These are phyloP conservation scores for Populus ilicifolia DNA, from an alignment of 345 rosid genomes.

Conservation along the genomic window DNA sequence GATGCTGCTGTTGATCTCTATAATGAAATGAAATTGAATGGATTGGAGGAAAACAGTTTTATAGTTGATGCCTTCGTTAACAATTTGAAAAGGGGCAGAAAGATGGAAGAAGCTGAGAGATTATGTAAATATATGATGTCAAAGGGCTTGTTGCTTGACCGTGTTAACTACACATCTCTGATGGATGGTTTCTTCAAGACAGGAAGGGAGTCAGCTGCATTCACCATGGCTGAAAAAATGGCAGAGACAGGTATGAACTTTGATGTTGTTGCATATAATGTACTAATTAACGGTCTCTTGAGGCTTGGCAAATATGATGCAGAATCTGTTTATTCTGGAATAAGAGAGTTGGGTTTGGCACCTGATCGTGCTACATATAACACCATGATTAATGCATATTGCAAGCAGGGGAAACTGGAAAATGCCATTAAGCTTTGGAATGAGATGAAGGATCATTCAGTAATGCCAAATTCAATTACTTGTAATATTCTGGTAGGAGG, in stretches of 20 bases:
- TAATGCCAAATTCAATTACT: conserved; percentile 62
- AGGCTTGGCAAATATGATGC: conserved; percentile 52
- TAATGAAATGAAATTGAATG: conserved; percentile 54
- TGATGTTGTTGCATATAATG: conserved; percentile 80
- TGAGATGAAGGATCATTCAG: conserved; percentile 51
- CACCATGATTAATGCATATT: conserved; percentile 62
- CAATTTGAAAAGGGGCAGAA: conserved; percentile 55
- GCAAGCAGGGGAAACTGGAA: conserved; percentile 52
- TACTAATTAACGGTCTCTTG: conserved; percentile 62
- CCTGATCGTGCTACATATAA: conserved; percentile 70
- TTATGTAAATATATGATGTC: conserved; percentile 49
- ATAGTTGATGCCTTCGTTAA: conserved; percentile 64
- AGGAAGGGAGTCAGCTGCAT: conserved; percentile 65
- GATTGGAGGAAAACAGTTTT: conserved; percentile 55
- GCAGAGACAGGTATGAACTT: conserved; percentile 48
- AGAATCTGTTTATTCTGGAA: conserved; percentile 49
- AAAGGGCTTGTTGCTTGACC: conserved; percentile 57
- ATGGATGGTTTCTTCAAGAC: conserved; percentile 84
- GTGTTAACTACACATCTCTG: conserved; percentile 75
- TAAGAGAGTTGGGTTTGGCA: conserved; percentile 65
- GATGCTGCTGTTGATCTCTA: conserved; percentile 54
- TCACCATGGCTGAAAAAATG: conserved; percentile 70
- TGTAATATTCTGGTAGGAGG: conserved; percentile 55
- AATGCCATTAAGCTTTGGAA: conserved; percentile 56
- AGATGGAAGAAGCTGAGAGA: conserved; percentile 49